Conservation (phyloP, 2,329 filamentous ascomycete genomes). For the Decorospora gaudefroyi region DNA sequence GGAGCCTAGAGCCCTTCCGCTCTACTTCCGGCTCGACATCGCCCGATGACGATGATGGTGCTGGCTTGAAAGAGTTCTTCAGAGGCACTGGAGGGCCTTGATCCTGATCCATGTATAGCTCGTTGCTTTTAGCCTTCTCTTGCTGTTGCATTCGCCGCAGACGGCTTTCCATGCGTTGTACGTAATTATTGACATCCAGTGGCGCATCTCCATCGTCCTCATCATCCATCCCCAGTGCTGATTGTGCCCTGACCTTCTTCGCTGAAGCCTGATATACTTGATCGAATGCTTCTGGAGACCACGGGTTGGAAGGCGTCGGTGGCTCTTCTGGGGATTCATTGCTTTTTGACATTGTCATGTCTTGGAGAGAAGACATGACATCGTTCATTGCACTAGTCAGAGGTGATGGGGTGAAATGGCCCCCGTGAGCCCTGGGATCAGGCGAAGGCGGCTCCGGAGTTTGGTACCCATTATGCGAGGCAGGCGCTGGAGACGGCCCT, state of each 20-base stretch:
- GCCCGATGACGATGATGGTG: constrained; percentile 48
- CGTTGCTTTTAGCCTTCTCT: constrained; percentile 47
- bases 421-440: constrained; percentile 40
- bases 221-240: constrained; percentile 67
- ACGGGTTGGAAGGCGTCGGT: constrained; percentile 68
- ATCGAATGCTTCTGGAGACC: constrained; percentile 89
- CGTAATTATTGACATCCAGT: constrained; percentile 81
- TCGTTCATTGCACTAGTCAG: constrained; percentile 95
- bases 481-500: constrained; percentile 42
- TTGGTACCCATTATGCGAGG: constrained; percentile 50
- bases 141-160: constrained; percentile 70
- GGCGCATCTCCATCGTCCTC: constrained; percentile 63
- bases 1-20: constrained; percentile 35
- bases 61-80: constrained; percentile 54
- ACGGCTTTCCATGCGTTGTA: constrained; percentile 87
- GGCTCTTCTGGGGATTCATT: constrained; percentile 59
- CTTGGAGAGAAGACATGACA: constrained; percentile 92
- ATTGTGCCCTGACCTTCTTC: constrained; percentile 60
- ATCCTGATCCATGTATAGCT: constrained; percentile 56
- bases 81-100: constrained; percentile 64
- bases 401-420: constrained; percentile 77
- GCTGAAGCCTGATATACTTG: constrained; percentile 53
- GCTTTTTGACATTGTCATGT: constrained; percentile 69
- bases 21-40: constrained; percentile 33
- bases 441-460: constrained; percentile 73